Conservation (phyloP, 768 basidiomycete genomes). For the Boletus edulis region DNA sequence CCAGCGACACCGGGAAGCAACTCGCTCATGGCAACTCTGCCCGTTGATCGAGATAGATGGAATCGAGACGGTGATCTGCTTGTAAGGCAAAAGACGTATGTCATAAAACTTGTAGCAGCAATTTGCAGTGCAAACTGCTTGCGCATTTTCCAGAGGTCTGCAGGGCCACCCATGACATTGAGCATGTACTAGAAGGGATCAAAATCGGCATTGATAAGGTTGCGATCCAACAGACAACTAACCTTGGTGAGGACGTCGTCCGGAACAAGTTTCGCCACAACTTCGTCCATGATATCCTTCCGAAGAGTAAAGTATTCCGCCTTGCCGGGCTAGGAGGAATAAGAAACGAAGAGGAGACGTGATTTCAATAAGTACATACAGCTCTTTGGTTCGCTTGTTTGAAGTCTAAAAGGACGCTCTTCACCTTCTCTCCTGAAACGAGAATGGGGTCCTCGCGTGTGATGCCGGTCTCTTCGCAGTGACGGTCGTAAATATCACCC, state of each 20-base stretch:
- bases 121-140: constrained; percentile 94
- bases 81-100: constrained; percentile 80
- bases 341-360: neutral
- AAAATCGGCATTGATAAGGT: neutral
- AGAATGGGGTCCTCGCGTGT: constrained; percentile 87
- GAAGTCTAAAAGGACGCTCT: constrained; percentile 61
- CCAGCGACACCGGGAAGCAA: constrained; percentile 66
- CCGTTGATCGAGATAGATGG: constrained; percentile 86
- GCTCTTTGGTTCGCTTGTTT: constrained; percentile 45
- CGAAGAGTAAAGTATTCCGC: constrained; percentile 66
- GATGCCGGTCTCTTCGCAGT: constrained; percentile 73
- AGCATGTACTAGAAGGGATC: constrained; percentile 74
- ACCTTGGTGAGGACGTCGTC: constrained; percentile 85
- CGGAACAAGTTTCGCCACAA: constrained; percentile 83
- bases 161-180: constrained; percentile 76
- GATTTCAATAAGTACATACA: constrained; percentile 22
- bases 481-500: constrained; percentile 92
- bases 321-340: constrained; percentile 48
- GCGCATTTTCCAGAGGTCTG: constrained; percentile 93
- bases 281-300: constrained; percentile 87
- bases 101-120: constrained; percentile 89
- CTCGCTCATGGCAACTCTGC: constrained; percentile 91
- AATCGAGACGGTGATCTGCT: constrained; percentile 83
- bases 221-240: constrained; percentile 11
- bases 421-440: constrained; percentile 81